Evolutionary conservation across 192 early-diverging fungal species (phyloP).

Genomic region (Phlyctochytrium planicorne): DNA sequence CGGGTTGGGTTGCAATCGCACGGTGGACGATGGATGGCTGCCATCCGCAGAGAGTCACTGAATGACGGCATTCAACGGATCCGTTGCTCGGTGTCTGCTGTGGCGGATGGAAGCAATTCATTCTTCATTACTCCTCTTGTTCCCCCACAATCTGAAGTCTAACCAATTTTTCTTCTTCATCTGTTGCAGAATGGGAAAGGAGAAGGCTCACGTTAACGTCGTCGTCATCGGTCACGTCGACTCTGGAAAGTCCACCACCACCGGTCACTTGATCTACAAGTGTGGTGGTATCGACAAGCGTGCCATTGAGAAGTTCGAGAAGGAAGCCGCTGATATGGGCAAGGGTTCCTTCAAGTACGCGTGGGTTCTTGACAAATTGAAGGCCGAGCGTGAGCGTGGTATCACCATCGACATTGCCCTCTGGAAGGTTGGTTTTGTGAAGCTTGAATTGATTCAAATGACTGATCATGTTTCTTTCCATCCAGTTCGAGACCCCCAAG

Average conservation of each 20-base stretch:
- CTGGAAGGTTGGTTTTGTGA: conserved; percentile 73
- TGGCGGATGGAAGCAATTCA: too few relatives aligned
- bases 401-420: conserved; percentile 98
- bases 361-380: conserved; percentile 97
- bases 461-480: not conserved
- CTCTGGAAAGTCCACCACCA: conserved; percentile 99
- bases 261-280: conserved; percentile 99
- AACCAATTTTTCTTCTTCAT: too few relatives aligned
- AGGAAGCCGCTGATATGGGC: conserved; percentile 97
- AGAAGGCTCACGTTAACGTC: conserved; percentile 76
- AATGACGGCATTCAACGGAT: too few relatives aligned
- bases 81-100: too few relatives aligned
- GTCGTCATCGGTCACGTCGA: conserved; percentile 98
- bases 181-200: conserved; percentile 72
- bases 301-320: conserved; percentile 99
- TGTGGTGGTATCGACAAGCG: conserved; percentile 99
- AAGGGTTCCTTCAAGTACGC: conserved; percentile 99
- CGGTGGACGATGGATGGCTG: too few relatives aligned
- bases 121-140: too few relatives aligned
- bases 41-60: too few relatives aligned
- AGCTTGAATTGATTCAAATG: conserved; percentile 48
- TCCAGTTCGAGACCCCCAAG: conserved; percentile 82
- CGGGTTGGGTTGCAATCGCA: too few relatives aligned
- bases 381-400: conserved; percentile 99
- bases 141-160: too few relatives aligned